These are phyloP conservation scores for Cardamine resedifolia DNA, from an alignment of 345 rosid species.

Conservation along the genomic window DNA sequence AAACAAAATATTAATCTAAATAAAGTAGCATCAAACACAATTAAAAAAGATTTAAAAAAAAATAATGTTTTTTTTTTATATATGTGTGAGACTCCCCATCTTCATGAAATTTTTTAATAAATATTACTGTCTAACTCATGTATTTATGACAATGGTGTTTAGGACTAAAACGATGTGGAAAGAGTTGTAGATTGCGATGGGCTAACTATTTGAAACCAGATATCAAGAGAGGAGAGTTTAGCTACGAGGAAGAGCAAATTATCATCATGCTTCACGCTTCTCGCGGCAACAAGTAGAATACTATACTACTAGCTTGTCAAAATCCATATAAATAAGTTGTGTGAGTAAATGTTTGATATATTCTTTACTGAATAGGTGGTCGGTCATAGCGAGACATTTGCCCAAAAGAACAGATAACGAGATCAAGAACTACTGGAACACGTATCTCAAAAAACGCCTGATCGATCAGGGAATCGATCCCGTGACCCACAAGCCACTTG, in stretches of 20 bases:
- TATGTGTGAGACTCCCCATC: not conserved
- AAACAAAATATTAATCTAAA: not conserved
- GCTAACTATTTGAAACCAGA: constrained; percentile 46
- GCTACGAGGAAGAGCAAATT: constrained; percentile 42
- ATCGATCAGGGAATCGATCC: constrained; percentile 74
- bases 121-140: not conserved
- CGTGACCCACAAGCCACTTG: constrained; percentile 61
- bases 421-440: constrained; percentile 70
- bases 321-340: not conserved
- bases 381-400: constrained; percentile 61
- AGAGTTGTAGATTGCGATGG: constrained; percentile 53
- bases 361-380: constrained; percentile 48
- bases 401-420: constrained; percentile 69
- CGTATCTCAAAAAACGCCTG: constrained; percentile 62
- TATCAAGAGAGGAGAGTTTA: constrained; percentile 48
- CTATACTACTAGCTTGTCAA: not conserved
- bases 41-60: too few species aligned
- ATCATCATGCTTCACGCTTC: constrained; percentile 48
- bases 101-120: not conserved
- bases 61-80: too few species aligned
- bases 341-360: too few species aligned
- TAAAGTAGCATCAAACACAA: not conserved
- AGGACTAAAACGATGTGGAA: constrained; percentile 50
- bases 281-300: constrained; percentile 44
- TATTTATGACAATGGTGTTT: not conserved